Conservation (phyloP, 179 eudicot species). For the Vitellaria paradoxa region DNA sequence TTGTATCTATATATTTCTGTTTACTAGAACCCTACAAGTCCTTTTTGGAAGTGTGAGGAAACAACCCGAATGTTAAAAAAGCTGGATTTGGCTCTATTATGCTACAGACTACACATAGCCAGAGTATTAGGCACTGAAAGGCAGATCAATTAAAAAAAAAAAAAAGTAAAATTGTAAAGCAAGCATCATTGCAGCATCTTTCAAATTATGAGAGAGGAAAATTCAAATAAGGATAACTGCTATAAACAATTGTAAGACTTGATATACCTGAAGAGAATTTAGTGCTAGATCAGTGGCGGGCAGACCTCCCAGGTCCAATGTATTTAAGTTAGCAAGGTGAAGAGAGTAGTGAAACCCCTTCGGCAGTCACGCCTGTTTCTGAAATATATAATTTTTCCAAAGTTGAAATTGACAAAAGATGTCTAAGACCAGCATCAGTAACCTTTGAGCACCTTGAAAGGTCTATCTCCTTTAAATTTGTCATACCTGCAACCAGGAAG, state of each 20-base stretch:
- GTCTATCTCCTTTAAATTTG: constrained; percentile 65
- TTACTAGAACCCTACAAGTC: neutral
- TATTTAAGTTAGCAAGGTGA: constrained; percentile 45
- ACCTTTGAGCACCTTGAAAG: constrained; percentile 78
- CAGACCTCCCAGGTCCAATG: constrained; percentile 80
- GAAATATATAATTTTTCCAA: constrained; percentile 67
- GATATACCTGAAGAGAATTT: constrained; percentile 59
- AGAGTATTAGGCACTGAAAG: neutral
- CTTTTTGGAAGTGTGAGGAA: neutral
- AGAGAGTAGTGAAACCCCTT: constrained; percentile 57
- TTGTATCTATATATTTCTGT: too few species aligned
- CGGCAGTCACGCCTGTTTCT: constrained; percentile 69
- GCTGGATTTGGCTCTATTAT: neutral
- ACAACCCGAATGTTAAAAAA: neutral
- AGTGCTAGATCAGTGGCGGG: constrained; percentile 67
- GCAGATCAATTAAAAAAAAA: neutral
- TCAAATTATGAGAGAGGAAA: neutral
- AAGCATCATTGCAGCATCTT: neutral
- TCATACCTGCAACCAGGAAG: constrained; percentile 49
- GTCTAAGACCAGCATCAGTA: constrained; percentile 69
- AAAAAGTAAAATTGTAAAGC: neutral
- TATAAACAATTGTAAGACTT: neutral
- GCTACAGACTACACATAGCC: neutral
- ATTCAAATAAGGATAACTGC: neutral
- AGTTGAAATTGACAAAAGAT: constrained; percentile 56